These are phyloP conservation scores for Rhizopogon rudus DNA, from an alignment of 768 basidiomycete species.

Conservation along the genomic window DNA sequence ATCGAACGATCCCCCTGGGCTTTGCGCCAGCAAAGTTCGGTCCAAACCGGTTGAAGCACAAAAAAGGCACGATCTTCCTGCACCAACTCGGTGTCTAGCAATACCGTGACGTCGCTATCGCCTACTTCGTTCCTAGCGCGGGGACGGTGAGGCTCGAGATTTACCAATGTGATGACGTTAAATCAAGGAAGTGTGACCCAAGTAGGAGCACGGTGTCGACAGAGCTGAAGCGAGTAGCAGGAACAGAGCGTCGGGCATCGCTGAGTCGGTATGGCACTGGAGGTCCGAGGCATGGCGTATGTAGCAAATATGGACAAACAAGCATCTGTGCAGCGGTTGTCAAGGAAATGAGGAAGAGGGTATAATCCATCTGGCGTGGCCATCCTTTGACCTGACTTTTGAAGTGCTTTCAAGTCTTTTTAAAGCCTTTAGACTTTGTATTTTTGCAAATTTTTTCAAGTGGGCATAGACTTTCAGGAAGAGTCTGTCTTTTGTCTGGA, in stretches of 20 bases:
- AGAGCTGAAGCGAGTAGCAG: conserved; percentile 24
- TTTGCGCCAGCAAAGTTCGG: not conserved
- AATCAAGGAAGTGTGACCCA: conserved; percentile 9
- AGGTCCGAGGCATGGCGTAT: conserved; percentile 18
- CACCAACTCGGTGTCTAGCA: not conserved
- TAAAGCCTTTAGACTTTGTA: conserved; percentile 1
- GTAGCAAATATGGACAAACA: conserved; percentile 10
- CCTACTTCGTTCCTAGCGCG: conserved; percentile 8
- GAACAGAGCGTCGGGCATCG: conserved; percentile 19
- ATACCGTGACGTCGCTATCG: not conserved
- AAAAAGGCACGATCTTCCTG: conserved; percentile 22
- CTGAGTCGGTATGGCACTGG: conserved; percentile 2
- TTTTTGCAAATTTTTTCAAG: not conserved
- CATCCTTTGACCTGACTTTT: too few relatives aligned
- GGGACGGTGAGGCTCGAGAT: conserved; percentile 5
- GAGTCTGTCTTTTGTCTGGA: conserved; percentile 5
- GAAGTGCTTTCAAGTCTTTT: not conserved
- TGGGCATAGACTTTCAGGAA: conserved; percentile 1
- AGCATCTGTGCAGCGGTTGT: not conserved
- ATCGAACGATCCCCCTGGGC: not conserved
- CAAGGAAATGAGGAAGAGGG: not conserved
- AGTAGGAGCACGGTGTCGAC: conserved; percentile 23
- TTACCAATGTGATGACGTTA: conserved; percentile 9
- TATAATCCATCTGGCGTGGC: not conserved
- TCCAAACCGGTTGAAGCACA: conserved; percentile 9